A percentile compares a stretch with the other conserved stretches of the same genome.
These are phyloP conservation scores for Fusarium aywerte DNA, from an alignment of 2,329 filamentous ascomycete genomes.

Conservation along the genomic window DNA sequence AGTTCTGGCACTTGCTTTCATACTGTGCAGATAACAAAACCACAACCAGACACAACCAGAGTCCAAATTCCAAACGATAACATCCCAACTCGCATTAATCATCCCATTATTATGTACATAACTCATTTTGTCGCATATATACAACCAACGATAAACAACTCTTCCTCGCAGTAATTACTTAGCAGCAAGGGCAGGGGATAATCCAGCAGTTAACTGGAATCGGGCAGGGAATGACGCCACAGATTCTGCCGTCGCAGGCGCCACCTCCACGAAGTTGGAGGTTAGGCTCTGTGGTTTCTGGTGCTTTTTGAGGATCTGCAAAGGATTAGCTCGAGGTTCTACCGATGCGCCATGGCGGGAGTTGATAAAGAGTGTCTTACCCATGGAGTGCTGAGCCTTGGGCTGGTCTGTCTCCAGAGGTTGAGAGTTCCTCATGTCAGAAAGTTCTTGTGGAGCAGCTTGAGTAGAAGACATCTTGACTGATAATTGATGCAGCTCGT, in stretches of 20 bases:
- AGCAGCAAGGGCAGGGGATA: constrained; percentile 29
- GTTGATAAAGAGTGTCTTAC: neutral
- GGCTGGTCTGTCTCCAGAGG: constrained; percentile 18
- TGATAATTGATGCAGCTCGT: accelerated
- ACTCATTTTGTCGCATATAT: no score
- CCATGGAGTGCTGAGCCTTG: constrained; percentile 19
- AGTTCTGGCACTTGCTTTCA: no score
- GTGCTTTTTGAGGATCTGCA: constrained; percentile 14
- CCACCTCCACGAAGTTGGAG: constrained; percentile 25
- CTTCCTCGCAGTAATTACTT: neutral
- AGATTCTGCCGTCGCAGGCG: constrained; percentile 24
- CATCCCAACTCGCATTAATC: neutral
- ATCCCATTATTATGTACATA: neutral
- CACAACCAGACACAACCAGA: no score
- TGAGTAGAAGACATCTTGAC: constrained; percentile 1
- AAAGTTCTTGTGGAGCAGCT: constrained; percentile 3
- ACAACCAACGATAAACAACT: neutral
- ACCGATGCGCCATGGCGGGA: neutral
- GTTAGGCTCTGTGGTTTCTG: constrained; percentile 6
- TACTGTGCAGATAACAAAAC: neutral
- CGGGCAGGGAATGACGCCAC: constrained; percentile 26
- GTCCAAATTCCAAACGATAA: neutral
- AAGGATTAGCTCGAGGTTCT: neutral
- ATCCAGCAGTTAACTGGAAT: constrained; percentile 34
- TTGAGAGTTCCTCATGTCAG: constrained; percentile 2